phyloP scores from a whole-genome alignment of 345 rosid genomes.

The Alliaria petiolata region DNA sequence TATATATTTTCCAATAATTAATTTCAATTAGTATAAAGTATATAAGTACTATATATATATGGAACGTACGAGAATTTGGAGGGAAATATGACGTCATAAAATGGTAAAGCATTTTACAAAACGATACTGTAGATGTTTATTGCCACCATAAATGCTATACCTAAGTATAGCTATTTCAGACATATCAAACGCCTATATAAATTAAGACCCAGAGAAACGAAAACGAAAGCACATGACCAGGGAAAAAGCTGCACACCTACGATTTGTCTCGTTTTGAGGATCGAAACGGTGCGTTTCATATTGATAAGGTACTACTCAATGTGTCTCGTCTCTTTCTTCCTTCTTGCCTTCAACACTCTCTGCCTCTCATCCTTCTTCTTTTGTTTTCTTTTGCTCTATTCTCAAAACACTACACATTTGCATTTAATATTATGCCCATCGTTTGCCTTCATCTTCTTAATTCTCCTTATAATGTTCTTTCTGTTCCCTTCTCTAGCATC shows the following conservation, averaged over 20 bases:
- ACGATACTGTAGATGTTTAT: background rate
- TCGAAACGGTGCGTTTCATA: slow-evolving; percentile 50
- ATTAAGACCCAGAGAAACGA: slow-evolving; percentile 22
- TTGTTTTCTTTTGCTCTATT: slow-evolving; percentile 9
- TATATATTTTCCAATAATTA: too few species aligned
- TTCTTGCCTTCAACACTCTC: slow-evolving; percentile 33
- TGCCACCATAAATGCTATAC: background rate
- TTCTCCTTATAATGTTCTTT: slow-evolving; percentile 1
- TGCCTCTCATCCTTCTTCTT: slow-evolving; percentile 19
- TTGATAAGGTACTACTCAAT: slow-evolving; percentile 36
- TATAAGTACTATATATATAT: too few species aligned
- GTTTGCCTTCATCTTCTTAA: background rate
- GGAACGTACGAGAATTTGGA: slow-evolving; percentile 11
- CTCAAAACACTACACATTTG: background rate
- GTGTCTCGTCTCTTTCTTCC: slow-evolving; percentile 74
- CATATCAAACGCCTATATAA: slow-evolving; percentile 11
- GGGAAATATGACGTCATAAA: background rate
- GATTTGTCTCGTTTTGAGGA: slow-evolving; percentile 10
- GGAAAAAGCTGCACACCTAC: slow-evolving; percentile 22
- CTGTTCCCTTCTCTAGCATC: slow-evolving; percentile 1
- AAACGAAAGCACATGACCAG: slow-evolving; percentile 29
- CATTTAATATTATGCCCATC: slow-evolving; percentile 1
- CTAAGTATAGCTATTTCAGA: slow-evolving; percentile 28
- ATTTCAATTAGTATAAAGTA: too few species aligned
- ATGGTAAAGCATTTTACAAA: background rate